phyloP scores from a whole-genome alignment of 208 protist genomes.

The Crithidia brevicula region DNA sequence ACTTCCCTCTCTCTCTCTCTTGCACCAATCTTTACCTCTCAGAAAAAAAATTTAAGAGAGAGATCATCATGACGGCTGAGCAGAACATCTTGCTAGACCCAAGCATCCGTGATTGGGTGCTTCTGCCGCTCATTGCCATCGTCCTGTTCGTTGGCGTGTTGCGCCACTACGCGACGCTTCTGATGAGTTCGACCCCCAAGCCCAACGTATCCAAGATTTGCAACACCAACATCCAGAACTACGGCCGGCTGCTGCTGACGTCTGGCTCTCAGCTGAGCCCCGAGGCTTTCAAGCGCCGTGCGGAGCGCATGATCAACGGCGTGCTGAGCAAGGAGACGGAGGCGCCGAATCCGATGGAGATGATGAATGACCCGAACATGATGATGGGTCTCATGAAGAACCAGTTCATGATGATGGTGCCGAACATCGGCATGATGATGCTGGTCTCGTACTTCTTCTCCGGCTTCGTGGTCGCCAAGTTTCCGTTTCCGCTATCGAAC shows the following conservation, averaged over 20 bases:
- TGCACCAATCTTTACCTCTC: no score
- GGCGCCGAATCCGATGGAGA: slow-evolving; percentile 88
- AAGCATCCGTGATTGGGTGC: slow-evolving; percentile 95
- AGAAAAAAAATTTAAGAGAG: no score
- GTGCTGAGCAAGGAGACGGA: slow-evolving; percentile 73
- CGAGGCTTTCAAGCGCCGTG: slow-evolving; percentile 66
- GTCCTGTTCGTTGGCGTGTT: slow-evolving; percentile 94
- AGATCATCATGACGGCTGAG: slow-evolving; percentile 49
- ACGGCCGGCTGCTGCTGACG: slow-evolving; percentile 59
- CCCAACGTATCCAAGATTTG: slow-evolving; percentile 60
- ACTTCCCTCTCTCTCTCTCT: no score
- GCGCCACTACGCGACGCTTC: slow-evolving; percentile 83
- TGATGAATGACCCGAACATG: slow-evolving; percentile 91
- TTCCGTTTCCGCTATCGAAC: slow-evolving; percentile 95
- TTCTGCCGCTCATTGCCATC: slow-evolving; percentile 95
- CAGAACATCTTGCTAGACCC: slow-evolving; percentile 93
- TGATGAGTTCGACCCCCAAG: slow-evolving; percentile 55
- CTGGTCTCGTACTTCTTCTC: slow-evolving; percentile 97
- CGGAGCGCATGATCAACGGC: slow-evolving; percentile 49
- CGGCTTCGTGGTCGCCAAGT: slow-evolving; percentile 96
- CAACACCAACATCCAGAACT: slow-evolving; percentile 76
- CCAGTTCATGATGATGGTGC: slow-evolving; percentile 94
- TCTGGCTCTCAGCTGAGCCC: slow-evolving; percentile 63
- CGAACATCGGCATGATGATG: slow-evolving; percentile 96
- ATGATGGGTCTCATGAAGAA: slow-evolving; percentile 96